A percentile compares a stretch with the other conserved stretches of the same genome.
These are phyloP conservation scores for Trichoderma afroharzianum DNA, from an alignment of 2,329 filamentous ascomycete genomes.

Conservation along the genomic window DNA sequence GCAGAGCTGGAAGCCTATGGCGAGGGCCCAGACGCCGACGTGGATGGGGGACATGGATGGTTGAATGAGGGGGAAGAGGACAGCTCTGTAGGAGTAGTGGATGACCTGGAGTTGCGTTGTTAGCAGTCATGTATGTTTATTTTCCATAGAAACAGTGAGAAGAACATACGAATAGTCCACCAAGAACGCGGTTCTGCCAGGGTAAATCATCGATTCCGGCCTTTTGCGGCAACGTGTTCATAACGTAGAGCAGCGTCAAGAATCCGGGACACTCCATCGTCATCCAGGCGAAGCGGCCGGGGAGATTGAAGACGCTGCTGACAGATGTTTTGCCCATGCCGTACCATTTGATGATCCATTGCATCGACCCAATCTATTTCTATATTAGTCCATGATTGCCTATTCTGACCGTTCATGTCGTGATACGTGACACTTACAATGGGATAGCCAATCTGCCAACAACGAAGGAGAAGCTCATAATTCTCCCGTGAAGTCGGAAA, in stretches of 20 bases:
- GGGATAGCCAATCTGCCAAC: conserved; percentile 53
- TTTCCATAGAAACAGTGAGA: not conserved
- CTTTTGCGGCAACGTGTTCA: conserved; percentile 62
- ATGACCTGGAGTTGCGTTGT: conserved; percentile 49
- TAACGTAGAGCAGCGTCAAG: conserved; percentile 72
- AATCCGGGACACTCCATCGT: conserved; percentile 83
- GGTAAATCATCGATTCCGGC: conserved; percentile 59
- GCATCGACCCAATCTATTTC: conserved; percentile 62
- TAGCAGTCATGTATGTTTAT: conserved; percentile 5
- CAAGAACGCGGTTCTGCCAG: conserved; percentile 75
- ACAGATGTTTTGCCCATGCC: conserved; percentile 90
- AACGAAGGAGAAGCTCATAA: conserved; percentile 49
- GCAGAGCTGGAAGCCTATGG: conserved; percentile 69
- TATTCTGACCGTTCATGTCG: not conserved
- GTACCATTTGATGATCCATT: conserved; percentile 79
- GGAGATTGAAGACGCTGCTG: conserved; percentile 73
- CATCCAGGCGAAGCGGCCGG: conserved; percentile 82
- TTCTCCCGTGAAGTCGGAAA: conserved; percentile 56
- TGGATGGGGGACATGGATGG: conserved; percentile 94
- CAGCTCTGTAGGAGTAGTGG: conserved; percentile 87
- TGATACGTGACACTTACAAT: conserved; percentile 38
- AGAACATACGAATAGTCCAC: conserved; percentile 57
- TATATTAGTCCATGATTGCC: not conserved
- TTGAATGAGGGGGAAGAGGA: conserved; percentile 77
- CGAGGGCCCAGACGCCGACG: conserved; percentile 60